These are phyloP conservation scores for Pseudozyma thailandica DNA, from an alignment of 1,284 basidiomycete species.

Conservation along the genomic window DNA sequence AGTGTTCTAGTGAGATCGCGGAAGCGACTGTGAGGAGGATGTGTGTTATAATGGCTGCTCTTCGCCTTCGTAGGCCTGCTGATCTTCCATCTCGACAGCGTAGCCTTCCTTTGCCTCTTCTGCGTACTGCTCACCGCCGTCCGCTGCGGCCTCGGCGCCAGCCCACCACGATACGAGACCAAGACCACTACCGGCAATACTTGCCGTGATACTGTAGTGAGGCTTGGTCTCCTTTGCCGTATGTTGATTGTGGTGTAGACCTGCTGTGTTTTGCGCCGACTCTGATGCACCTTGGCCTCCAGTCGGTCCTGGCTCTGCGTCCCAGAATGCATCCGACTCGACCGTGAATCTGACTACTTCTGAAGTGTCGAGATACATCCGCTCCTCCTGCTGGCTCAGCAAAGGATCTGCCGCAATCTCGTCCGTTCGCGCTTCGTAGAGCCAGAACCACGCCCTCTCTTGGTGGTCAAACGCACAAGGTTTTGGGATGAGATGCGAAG, in stretches of 20 bases:
- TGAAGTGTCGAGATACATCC: slow-evolving; percentile 85
- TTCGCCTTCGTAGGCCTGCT: slow-evolving; percentile 3
- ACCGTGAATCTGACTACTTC: slow-evolving; percentile 88
- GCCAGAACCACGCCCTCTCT: slow-evolving; percentile 69
- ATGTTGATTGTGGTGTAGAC: slow-evolving; percentile 29
- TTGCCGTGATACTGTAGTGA: slow-evolving; percentile 67
- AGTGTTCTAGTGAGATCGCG: too few species aligned
- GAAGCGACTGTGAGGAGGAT: too few species aligned
- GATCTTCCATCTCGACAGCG: slow-evolving; percentile 2
- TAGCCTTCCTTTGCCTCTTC: slow-evolving; percentile 9
- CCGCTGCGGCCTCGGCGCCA: slow-evolving; percentile 66
- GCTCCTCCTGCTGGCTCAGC: slow-evolving; percentile 70
- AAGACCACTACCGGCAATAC: slow-evolving; percentile 87
- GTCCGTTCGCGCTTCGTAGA: slow-evolving; percentile 66
- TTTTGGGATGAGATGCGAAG: slow-evolving; percentile 75
- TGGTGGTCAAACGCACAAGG: slow-evolving; percentile 76
- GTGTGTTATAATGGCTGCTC: neutral
- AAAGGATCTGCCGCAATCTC: slow-evolving; percentile 52
- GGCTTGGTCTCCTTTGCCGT: slow-evolving; percentile 35
- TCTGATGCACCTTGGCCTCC: slow-evolving; percentile 21
- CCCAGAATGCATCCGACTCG: slow-evolving; percentile 87
- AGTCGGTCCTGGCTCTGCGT: slow-evolving; percentile 85
- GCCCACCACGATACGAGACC: slow-evolving; percentile 75
- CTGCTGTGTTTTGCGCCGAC: slow-evolving; percentile 13
- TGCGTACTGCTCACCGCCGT: slow-evolving; percentile 6